Base-by-base conservation (phyloP, 106 monocot species). In the Dendrobium nobile region DNA sequence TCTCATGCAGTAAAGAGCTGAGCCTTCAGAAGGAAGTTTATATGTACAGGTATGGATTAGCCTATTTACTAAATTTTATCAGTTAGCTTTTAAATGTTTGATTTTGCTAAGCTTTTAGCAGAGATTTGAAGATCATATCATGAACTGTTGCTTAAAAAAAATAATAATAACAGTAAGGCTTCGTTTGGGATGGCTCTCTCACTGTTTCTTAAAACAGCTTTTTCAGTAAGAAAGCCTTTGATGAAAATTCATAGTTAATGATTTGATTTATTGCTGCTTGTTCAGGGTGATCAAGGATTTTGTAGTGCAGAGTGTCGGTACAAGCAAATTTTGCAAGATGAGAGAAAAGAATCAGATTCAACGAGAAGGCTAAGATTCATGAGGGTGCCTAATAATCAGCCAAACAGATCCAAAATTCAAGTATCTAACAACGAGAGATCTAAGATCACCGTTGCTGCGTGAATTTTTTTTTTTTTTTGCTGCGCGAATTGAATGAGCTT, bases 261-360 rank as follows among this genome's bases (percentile, higher is more conserved):
- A 65, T 37, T 28, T 41, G 16, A 17, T 15, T 28, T 41, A 3
- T 15, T 10, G 51, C 51, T 51, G 51, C 51, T 7, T 70, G 2
- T 78, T 75, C 73, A 90, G 90, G 87, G 90, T 40, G 85, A 90
- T n/a, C 87, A 90, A 61, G 90, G 87, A 16, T 90, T 85, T 72
- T 90, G 90, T 54, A 90, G 85, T 72, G 81, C 55, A 26, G 83
- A 87, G 56, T 90, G 90, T 75, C 82, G 90, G 27, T 68, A 67
- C 45, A 78, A 75, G 77, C 90, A 87, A 59, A 90, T 90, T 45
- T 27, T 73, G 75, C 7, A 80, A 9, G 90, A 90, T 70, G 90
- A 87, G 79, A 77, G 83, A 61, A 83, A 82, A 22, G 87, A 74
- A 11, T 0, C 43, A 43, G 74, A 41, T 16, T 74, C 42, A 15